These are phyloP conservation scores for Candida ulmi DNA, from an alignment of 805 yeast species.

Conservation along the genomic window DNA sequence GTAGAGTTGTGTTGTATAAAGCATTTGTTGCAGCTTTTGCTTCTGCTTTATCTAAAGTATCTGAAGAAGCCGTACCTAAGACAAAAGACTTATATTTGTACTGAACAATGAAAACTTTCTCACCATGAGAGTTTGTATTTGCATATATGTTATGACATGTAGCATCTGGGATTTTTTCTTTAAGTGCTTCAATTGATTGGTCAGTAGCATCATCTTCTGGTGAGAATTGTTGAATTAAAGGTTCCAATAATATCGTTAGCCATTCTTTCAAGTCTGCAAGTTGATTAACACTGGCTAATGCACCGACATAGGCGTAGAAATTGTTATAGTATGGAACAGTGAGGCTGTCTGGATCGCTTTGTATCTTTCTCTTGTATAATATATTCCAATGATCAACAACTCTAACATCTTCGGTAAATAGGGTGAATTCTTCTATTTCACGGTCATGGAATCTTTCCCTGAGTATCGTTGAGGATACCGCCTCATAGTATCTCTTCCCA, in stretches of 20 bases:
- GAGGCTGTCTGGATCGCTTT: slow-evolving; percentile 1
- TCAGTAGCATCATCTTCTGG: neutral
- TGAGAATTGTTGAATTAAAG: slow-evolving; percentile 1
- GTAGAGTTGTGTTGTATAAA: neutral
- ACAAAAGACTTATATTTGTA: neutral
- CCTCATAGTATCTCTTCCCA: slow-evolving; percentile 6
- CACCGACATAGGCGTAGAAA: slow-evolving; percentile 10
- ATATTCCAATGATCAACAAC: slow-evolving; percentile 4
- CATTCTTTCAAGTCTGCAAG: slow-evolving; percentile 2
- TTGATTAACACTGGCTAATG: neutral
- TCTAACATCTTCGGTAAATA: slow-evolving; percentile 2
- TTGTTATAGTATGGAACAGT: slow-evolving; percentile 2
- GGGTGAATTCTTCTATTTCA: slow-evolving; percentile 2
- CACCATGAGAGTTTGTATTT: neutral
- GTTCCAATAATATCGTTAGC: slow-evolving; percentile 7
- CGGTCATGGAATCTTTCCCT: slow-evolving; percentile 4
- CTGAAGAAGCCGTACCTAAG: neutral
- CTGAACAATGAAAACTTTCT: slow-evolving; percentile 1
- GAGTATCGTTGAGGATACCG: slow-evolving; percentile 1
- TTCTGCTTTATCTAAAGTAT: neutral
- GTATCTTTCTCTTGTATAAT: slow-evolving; percentile 1
- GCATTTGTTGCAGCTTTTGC: neutral
- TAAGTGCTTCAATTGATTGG: slow-evolving; percentile 3
- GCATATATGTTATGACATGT: neutral
- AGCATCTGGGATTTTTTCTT: neutral